Evolutionary conservation across 805 yeast species (phyloP), one percentile per base, ranked within the genome.

Genomic region (Nematodospora valgi): DNA sequence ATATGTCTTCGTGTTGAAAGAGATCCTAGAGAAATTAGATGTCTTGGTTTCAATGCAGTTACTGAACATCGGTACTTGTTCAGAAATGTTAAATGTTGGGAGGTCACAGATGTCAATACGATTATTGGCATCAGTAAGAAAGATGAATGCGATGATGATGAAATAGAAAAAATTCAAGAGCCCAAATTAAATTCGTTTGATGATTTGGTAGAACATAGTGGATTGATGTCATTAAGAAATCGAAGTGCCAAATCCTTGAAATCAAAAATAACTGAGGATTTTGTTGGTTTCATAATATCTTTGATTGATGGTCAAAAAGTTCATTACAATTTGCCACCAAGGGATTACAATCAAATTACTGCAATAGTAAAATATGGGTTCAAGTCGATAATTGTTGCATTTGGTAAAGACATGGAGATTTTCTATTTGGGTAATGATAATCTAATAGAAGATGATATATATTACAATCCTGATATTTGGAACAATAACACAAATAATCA

Each of bases 1-100:
- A 87, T 87, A 26, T 87, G 96, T 56, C 59, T 87, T 37, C 76
- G 96, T 58, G 94, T 85, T 25, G 96, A 87, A 58, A 82, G 96
- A 73, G 96, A 87, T 58, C 86, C 91, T 2, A 74, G 95, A 49
- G 96, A 87, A 59, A 85, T 86, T 24, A 76, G 96, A 64, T 87
- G 96, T 60, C 68, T 83, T 26, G 96, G 96, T 18, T 84, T 87
- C 53, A 86, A 80, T 35, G 76, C 82, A 1, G 86, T 78, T 6
- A 67, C 72, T 13, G 95, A 86, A 49, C 78, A 76, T 33, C 82
- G 76, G 39, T 76, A 78, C 54, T 80, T 86, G 78, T 64, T 78
- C 27, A 70, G 71, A 18, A 61, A 74, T 39, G 78, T 84, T n/a
- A 85, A 79, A 48, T 76, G 80, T 13, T 86, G 95, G 95, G 80